Conservation (phyloP, 352 stramenopile genomes). For the Phytopythium mirpurense region DNA sequence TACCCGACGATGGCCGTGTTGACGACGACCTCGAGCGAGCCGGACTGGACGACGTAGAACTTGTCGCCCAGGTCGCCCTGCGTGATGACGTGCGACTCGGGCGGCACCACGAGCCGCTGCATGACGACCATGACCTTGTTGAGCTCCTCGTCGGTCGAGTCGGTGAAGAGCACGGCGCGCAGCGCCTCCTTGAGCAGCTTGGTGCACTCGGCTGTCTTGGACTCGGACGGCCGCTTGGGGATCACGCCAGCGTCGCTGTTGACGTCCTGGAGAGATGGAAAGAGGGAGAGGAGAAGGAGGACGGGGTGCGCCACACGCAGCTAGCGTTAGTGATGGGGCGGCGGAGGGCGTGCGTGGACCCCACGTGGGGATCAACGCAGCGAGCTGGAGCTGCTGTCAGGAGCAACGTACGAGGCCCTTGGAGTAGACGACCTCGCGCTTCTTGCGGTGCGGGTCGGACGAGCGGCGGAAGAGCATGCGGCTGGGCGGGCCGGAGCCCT, state of each 20-base stretch:
- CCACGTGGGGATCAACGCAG: no score
- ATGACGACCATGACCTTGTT: slow-evolving; percentile 80
- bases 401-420: slow-evolving; percentile 60
- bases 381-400: no score
- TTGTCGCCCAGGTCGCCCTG: slow-evolving; percentile 90
- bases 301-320: no score
- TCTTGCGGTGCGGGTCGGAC: slow-evolving; percentile 58
- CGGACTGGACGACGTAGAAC: slow-evolving; percentile 87
- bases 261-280: slow-evolving; percentile 28
- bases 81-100: slow-evolving; percentile 88
- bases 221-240: slow-evolving; percentile 49
- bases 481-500: slow-evolving; percentile 15
- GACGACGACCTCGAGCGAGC: slow-evolving; percentile 66
- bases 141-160: slow-evolving; percentile 60
- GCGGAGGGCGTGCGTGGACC: no score
- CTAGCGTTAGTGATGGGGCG: no score
- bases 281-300: no score
- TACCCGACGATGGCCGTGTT: slow-evolving; percentile 51
- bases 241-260: slow-evolving; percentile 25
- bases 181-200: slow-evolving; percentile 52
- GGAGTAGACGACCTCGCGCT: slow-evolving; percentile 66
- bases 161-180: slow-evolving; percentile 54
- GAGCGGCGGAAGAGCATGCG: slow-evolving; percentile 42
- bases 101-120: slow-evolving; percentile 46
- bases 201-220: slow-evolving; percentile 43